phyloP scores from a whole-genome alignment of 495 filamentous ascomycete genomes.

The Annulohypoxylon stygium region DNA sequence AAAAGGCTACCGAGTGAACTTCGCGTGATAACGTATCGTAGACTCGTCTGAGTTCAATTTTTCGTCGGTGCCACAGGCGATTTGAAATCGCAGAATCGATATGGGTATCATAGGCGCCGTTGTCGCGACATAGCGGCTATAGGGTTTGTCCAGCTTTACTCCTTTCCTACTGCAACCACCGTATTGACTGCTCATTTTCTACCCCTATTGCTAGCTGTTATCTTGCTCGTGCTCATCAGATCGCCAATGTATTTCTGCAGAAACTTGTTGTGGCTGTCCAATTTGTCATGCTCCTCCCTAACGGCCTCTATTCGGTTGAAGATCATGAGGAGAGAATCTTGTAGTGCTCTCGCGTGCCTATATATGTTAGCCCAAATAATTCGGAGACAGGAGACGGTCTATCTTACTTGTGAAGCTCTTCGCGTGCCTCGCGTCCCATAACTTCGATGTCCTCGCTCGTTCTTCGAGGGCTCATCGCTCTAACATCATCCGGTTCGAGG shows the following conservation, averaged over 20 bases:
- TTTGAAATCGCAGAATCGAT: constrained; percentile 31
- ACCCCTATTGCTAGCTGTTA: constrained; percentile 70
- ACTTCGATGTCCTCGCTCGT: constrained; percentile 89
- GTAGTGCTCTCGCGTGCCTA: constrained; percentile 88
- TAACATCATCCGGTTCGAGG: constrained; percentile 85
- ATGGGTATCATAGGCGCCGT: constrained; percentile 45
- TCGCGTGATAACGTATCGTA: constrained; percentile 25
- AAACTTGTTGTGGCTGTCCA: constrained; percentile 94
- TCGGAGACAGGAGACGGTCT: constrained; percentile 56
- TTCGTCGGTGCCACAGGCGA: constrained; percentile 34
- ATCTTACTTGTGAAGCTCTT: constrained; percentile 65
- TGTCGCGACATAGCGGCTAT: constrained; percentile 17
- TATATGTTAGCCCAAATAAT: constrained; percentile 23
- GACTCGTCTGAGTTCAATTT: constrained; percentile 14
- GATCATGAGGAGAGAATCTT: constrained; percentile 86
- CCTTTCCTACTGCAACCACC: constrained; percentile 3
- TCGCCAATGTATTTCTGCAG: constrained; percentile 91
- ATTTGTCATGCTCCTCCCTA: constrained; percentile 90
- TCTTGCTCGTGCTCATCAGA: constrained; percentile 84
- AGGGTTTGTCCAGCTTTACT: constrained; percentile 18
- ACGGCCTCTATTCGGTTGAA: constrained; percentile 96
- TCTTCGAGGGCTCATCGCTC: constrained; percentile 93
- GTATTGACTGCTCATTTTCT: constrained; percentile 61
- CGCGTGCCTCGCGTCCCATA: constrained; percentile 81
- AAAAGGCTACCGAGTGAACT: constrained; percentile 31